Evolutionary conservation across 495 filamentous ascomycete species (phyloP).

Genomic region (Bryoglossum gracile): DNA sequence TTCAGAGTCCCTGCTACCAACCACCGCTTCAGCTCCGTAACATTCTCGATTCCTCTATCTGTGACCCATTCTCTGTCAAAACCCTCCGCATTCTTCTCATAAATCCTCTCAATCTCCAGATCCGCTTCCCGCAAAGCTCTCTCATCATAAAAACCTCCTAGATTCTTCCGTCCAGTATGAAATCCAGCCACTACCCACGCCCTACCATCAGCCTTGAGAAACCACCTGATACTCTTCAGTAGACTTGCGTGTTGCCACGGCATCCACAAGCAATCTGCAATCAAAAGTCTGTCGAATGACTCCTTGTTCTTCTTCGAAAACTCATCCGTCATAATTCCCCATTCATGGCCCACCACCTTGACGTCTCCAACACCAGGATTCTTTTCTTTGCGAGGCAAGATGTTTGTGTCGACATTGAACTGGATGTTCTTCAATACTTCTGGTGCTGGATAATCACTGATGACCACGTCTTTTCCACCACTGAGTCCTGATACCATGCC

Average conservation of each 20-base stretch:
- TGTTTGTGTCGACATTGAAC: slow-evolving; percentile 54
- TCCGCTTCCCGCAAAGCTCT: slow-evolving; percentile 48
- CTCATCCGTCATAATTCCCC: slow-evolving; percentile 52
- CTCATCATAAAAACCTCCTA: slow-evolving; percentile 62
- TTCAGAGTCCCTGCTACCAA: slow-evolving; percentile 63
- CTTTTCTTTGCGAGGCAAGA: slow-evolving; percentile 23
- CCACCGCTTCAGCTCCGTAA: slow-evolving; percentile 66
- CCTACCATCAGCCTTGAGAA: slow-evolving; percentile 43
- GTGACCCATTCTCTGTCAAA: slow-evolving; percentile 58
- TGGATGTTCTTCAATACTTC: slow-evolving; percentile 53
- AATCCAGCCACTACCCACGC: slow-evolving; percentile 71
- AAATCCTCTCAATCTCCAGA: slow-evolving; percentile 61
- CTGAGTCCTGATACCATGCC: slow-evolving; percentile 60
- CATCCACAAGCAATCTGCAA: slow-evolving; percentile 88
- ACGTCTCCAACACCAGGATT: background rate
- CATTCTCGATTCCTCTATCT: slow-evolving; percentile 57
- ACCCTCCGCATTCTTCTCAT: slow-evolving; percentile 66
- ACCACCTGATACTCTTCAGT: slow-evolving; percentile 59
- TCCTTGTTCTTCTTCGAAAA: slow-evolving; percentile 45
- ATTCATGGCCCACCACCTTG: slow-evolving; percentile 56
- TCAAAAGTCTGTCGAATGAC: slow-evolving; percentile 61
- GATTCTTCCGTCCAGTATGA: slow-evolving; percentile 71
- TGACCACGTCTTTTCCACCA: slow-evolving; percentile 53
- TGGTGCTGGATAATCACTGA: slow-evolving; percentile 71
- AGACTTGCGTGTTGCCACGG: slow-evolving; percentile 67